Evolutionary conservation across 352 stramenopile species (phyloP).

Genomic region (Pythium brachiatum): DNA sequence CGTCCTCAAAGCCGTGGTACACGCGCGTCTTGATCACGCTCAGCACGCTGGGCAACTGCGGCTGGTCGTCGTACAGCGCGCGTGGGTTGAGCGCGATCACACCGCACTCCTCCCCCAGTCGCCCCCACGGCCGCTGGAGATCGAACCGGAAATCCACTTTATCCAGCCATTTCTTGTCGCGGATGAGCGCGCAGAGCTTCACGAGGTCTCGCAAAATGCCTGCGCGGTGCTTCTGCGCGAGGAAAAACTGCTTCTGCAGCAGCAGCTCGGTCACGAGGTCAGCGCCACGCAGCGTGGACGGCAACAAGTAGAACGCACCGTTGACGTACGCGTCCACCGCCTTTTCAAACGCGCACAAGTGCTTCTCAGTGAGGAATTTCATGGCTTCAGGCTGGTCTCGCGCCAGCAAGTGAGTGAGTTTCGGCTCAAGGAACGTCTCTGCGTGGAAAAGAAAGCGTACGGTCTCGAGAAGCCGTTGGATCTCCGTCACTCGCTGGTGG

Average conservation of each 20-base stretch:
- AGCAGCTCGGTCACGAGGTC: slow-evolving; percentile 59
- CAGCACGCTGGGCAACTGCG: slow-evolving; percentile 49
- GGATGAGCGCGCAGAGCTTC: slow-evolving; percentile 49
- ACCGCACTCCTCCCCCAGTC: slow-evolving; percentile 39
- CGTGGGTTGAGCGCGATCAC: slow-evolving; percentile 51
- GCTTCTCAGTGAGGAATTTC: slow-evolving; percentile 47
- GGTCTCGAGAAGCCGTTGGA: slow-evolving; percentile 37
- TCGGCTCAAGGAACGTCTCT: slow-evolving; percentile 41
- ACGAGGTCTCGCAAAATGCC: slow-evolving; percentile 54
- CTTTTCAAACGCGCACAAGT: slow-evolving; percentile 48
- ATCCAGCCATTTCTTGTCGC: slow-evolving; percentile 65
- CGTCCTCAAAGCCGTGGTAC: slow-evolving; percentile 57
- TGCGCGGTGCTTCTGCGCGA: slow-evolving; percentile 51
- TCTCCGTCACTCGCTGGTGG: slow-evolving; percentile 50
- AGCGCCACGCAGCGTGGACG: slow-evolving; percentile 37
- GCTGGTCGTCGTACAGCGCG: slow-evolving; percentile 35
- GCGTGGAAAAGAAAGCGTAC: slow-evolving; percentile 36
- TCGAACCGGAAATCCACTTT: slow-evolving; percentile 77
- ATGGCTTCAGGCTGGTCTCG: slow-evolving; percentile 20
- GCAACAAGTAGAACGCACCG: slow-evolving; percentile 59
- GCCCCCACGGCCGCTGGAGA: slow-evolving; percentile 60
- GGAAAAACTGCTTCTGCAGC: slow-evolving; percentile 46
- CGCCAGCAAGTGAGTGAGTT: slow-evolving; percentile 33
- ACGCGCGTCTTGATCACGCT: slow-evolving; percentile 65
- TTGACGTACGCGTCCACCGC: slow-evolving; percentile 66